Evolutionary conservation across 371 early-diverging fungal species (phyloP).

Genomic region (Lichtheimia ramosa): DNA sequence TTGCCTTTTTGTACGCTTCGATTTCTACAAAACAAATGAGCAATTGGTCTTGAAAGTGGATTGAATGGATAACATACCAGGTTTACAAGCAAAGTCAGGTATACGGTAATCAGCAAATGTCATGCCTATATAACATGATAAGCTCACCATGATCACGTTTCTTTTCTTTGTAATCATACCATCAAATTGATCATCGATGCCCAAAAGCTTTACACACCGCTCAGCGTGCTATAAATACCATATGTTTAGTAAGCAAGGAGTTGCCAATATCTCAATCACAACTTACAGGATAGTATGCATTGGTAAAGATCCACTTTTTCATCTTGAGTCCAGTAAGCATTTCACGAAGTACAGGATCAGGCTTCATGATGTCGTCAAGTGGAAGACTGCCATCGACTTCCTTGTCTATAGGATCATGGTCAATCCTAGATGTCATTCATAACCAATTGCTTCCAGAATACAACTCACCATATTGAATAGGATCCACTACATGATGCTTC

Average conservation of each 20-base stretch:
- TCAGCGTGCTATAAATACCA: slow-evolving; percentile 59
- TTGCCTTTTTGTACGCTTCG: slow-evolving; percentile 60
- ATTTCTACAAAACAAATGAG: slow-evolving; percentile 21
- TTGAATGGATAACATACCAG: slow-evolving; percentile 38
- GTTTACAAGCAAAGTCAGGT: slow-evolving; percentile 78
- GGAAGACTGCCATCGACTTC: slow-evolving; percentile 77
- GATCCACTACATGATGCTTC: slow-evolving; percentile 67
- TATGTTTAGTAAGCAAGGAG: not conserved
- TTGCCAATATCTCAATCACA: not conserved
- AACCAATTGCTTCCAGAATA: not conserved
- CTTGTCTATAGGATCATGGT: slow-evolving; percentile 36
- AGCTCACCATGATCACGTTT: not conserved
- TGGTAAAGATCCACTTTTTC: slow-evolving; percentile 85
- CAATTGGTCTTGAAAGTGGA: no score
- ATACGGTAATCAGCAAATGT: slow-evolving; percentile 77
- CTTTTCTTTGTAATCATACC: slow-evolving; percentile 31
- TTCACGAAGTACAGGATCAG: slow-evolving; percentile 60
- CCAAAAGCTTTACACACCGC: slow-evolving; percentile 65
- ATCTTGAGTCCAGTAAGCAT: slow-evolving; percentile 60
- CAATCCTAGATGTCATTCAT: not conserved
- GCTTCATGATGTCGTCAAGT: slow-evolving; percentile 63
- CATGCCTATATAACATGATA: slow-evolving; percentile 26
- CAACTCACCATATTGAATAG: slow-evolving; percentile 55
- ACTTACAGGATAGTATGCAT: slow-evolving; percentile 70
- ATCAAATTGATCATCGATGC: slow-evolving; percentile 75